phyloP scores from a whole-genome alignment of 2,329 filamentous ascomycete genomes.

The Colletotrichum theobromicola region DNA sequence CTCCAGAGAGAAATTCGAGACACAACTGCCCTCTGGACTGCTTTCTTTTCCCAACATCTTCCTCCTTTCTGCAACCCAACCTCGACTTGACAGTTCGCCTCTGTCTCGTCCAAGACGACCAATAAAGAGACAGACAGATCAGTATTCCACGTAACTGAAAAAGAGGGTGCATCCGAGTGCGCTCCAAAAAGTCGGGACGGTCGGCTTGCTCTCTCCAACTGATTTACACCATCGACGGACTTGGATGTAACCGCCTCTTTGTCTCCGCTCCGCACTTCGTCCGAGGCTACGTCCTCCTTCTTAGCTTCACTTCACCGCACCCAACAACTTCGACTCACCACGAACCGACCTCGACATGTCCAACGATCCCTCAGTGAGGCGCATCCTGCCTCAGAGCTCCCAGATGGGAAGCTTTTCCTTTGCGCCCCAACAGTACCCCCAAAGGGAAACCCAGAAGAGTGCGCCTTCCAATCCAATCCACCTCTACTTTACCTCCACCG shows the following conservation, averaged over 20 bases:
- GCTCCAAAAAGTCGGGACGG: not conserved
- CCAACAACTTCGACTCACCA: not conserved
- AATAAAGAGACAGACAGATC: not conserved
- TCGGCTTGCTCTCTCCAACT: conserved; percentile 2
- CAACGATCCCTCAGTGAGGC: conserved; percentile 65
- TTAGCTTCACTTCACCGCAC: conserved; percentile 12
- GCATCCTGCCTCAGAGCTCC: conserved; percentile 69
- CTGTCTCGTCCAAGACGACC: not conserved
- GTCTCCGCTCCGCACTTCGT: conserved; percentile 13
- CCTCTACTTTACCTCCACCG: conserved; percentile 18
- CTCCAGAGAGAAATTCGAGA: conserved; percentile 22
- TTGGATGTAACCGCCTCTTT: conserved; percentile 20
- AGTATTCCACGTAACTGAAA: not conserved
- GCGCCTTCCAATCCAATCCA: conserved; percentile 46
- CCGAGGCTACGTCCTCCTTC: conserved; percentile 18
- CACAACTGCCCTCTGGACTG: conserved; percentile 17
- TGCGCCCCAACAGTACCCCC: conserved; percentile 61
- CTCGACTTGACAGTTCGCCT: not conserved
- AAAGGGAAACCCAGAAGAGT: conserved; percentile 85
- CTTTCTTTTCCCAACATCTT: conserved; percentile 21
- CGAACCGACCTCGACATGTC: conserved; percentile 53
- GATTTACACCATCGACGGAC: not conserved
- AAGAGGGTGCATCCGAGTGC: conserved; percentile 4
- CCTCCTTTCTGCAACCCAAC: conserved; percentile 5
- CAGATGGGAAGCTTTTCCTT: conserved; percentile 81